Evolutionary conservation across 306 rosid genomes (phyloP), one percentile per base, ranked within the genome.

Genomic region (Acacia melanoxylon): DNA sequence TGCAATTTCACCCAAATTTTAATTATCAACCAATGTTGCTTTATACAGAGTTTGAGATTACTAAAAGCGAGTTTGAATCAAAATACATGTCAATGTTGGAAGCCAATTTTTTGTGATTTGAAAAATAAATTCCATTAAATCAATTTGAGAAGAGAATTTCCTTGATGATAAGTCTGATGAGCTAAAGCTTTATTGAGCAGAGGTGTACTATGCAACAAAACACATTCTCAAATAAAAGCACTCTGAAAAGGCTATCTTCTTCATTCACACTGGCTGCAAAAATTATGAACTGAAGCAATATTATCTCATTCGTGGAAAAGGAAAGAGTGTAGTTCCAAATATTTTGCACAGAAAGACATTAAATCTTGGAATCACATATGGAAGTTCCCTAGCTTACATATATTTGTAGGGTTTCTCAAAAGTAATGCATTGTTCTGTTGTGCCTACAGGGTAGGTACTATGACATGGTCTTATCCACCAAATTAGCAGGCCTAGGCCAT

Each of bases 401-500:
- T 22, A 51, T 65, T 54, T 45, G 19, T 66, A 77, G 22, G 51
- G 52, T 9, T 59, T 78, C 35, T 73, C 35, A 19, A 13, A 63
- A 51, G 75, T 85, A 66, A 79, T 68, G 42, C 76, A 46, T 17
- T 83, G 68, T 51, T 79, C 46, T 77, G 44, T 85, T 73, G 31
- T 82, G 83, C 20, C 75, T 75, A 46, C 97, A 95, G 99, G 54
- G 11, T 63, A 91, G 99, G 90, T 95, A 93, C 86, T 95, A 95
- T 81, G 99, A 93, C 83, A 95, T 95, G 99, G 86, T 95, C 24
- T 88, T 95, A 82, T 90, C 95, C 79, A 91, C 98, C 45, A 95
- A 86, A 86, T 88, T 93, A 76, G 98, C 98, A 69, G 98, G 98
- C 58, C 42, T 93, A 17, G 98, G 99, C 51, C 99, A 95, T 85